Evolutionary conservation across 2,329 filamentous ascomycete genomes (phyloP), one percentile per base, ranked within the genome.

Genomic region (Fusarium nisikadoi): DNA sequence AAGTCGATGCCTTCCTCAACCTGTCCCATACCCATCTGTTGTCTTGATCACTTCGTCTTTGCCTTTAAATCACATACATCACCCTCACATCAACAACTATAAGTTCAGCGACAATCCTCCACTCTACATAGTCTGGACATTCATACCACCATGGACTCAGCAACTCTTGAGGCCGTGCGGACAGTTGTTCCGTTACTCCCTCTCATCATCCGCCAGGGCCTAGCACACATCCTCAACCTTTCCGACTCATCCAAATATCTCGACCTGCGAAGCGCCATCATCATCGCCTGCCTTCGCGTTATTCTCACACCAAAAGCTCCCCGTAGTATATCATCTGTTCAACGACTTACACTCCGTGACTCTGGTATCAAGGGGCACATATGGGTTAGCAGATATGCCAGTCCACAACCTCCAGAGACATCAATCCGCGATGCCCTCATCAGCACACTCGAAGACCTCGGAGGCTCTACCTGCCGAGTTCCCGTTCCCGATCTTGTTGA

Each of bases 211-310:
- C 89, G 89, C 70, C 87, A 91, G 3, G 85, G 89, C 5, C 68
- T 93, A 17, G 82, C 87, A 52, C 92, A 94, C 75, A 78, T 90
- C 5, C 84, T 97, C 12, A 88, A 87, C 33, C 81, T 92, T 43
- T 94, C 94, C 0, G 86, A 91, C 38, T 90, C 90, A 12, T 89
- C 92, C 8, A 88, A 90, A 50, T 94, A 96, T 83, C 91, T 95
- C 83, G 92, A 97, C 79, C 83, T 97, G 8, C 88, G 88, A 56
- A 95, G 92, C 19, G 92, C 93, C 62, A 78, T 98, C 60, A 90
- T 87, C 2, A 86, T 97, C 62, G 87, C 89, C 31, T 83, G 96
- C 20, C 80, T 97, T n/a, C 91, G 93, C 25, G 88, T 88, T 1
- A 84, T 94, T 60, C 79, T 94, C 29, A 71, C 80, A 19, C 82